Evolutionary conservation across 1,284 basidiomycete species (phyloP).

Genomic region (Ganoderma lingzhi): DNA sequence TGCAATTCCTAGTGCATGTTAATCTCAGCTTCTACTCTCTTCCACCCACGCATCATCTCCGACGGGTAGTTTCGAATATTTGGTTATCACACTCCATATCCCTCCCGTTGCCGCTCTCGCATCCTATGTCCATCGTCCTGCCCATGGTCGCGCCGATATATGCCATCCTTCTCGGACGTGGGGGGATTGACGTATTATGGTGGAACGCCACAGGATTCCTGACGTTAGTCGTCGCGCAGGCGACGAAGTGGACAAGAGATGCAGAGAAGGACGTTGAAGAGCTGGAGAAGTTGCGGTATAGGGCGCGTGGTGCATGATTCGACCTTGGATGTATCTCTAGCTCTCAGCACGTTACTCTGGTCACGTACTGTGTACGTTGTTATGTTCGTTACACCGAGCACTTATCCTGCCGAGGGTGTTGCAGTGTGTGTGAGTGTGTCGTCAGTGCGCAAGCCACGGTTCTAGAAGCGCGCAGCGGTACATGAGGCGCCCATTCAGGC

Average conservation of each 20-base stretch:
- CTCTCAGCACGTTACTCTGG: background rate
- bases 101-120: conserved; percentile 32
- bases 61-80: conserved; percentile 8
- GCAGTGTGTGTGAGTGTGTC: no score
- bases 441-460: no score
- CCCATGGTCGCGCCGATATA: conserved; percentile 34
- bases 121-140: conserved; percentile 26
- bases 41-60: conserved; percentile 24
- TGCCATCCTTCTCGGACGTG: conserved; percentile 28
- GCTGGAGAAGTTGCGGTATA: conserved; percentile 39
- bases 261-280: conserved; percentile 33
- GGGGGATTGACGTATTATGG: conserved; percentile 37
- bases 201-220: conserved; percentile 34
- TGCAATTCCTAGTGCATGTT: conserved; percentile 36
- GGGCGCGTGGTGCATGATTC: conserved; percentile 37
- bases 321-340: background rate
- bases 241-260: conserved; percentile 35
- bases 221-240: conserved; percentile 31
- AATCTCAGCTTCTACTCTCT: conserved; percentile 33
- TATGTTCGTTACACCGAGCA: background rate
- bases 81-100: conserved; percentile 19
- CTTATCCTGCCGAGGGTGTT: background rate
- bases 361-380: background rate
- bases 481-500: background rate
- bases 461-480: background rate